Conservation (phyloP, 805 yeast species). For the Myxozyma udenii region DNA sequence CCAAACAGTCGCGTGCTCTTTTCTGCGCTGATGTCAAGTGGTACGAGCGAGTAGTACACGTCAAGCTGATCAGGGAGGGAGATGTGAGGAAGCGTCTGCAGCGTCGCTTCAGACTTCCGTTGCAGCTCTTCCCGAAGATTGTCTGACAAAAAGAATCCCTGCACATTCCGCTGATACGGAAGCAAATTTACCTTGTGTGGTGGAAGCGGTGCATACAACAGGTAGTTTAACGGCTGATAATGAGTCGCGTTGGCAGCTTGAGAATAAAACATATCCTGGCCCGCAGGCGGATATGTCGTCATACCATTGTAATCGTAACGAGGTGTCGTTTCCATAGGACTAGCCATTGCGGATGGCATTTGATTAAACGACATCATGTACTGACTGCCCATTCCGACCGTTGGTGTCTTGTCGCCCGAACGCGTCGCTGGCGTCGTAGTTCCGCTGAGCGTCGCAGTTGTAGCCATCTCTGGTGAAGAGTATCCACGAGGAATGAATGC, state of each 20-base stretch:
- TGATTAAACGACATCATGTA: constrained; percentile 6
- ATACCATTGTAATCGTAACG: constrained; percentile 18
- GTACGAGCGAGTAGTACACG: constrained; percentile 79
- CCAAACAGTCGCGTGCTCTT: constrained; percentile 47
- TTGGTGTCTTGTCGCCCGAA: background rate
- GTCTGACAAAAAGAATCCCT: constrained; percentile 67
- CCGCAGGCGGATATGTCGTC: constrained; percentile 5
- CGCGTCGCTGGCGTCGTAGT: background rate
- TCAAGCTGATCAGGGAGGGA: constrained; percentile 71
- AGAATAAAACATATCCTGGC: constrained; percentile 32
- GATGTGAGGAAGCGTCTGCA: constrained; percentile 54
- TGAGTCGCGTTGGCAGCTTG: constrained; percentile 32
- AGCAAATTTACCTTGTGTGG: constrained; percentile 63
- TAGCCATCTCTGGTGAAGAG: constrained; percentile 6
- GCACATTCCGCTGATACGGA: constrained; percentile 68
- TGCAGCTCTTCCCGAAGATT: constrained; percentile 68
- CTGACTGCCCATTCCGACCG: background rate
- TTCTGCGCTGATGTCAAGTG: constrained; percentile 58
- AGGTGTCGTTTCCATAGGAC: constrained; percentile 6
- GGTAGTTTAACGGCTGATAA: constrained; percentile 53
- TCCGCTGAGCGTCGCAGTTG: constrained; percentile 2
- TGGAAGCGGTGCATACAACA: constrained; percentile 85
- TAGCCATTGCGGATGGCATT: constrained; percentile 4
- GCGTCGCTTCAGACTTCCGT: constrained; percentile 73
- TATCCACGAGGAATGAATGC: constrained; percentile 38